Conservation (phyloP, 2,329 filamentous ascomycete species). For the Epichloe coenophiala region DNA sequence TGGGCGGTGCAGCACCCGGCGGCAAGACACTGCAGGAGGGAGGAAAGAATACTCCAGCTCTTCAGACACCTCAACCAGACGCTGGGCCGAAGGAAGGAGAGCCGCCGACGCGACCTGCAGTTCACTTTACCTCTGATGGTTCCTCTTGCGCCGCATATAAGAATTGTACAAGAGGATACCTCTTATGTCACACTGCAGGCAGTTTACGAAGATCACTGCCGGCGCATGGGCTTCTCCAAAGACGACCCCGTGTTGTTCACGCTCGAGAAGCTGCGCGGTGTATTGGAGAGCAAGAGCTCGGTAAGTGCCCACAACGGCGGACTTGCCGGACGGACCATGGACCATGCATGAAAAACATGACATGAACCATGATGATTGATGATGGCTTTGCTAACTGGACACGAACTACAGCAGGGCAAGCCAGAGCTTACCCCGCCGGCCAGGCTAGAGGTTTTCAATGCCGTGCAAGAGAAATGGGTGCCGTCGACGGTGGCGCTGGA, state of each 20-base stretch:
- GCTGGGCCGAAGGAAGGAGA: slow-evolving; percentile 86
- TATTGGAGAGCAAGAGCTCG: slow-evolving; percentile 54
- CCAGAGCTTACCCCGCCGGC: slow-evolving; percentile 58
- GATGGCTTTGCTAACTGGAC: not conserved
- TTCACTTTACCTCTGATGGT: slow-evolving; percentile 96
- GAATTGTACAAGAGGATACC: slow-evolving; percentile 88
- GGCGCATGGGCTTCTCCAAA: slow-evolving; percentile 74
- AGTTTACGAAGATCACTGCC: slow-evolving; percentile 92
- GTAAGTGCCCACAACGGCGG: slow-evolving; percentile 26
- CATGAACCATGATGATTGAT: not conserved
- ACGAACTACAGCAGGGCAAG: slow-evolving; percentile 36
- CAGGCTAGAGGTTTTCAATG: slow-evolving; percentile 80
- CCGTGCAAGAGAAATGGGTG: slow-evolving; percentile 90
- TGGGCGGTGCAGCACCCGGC: slow-evolving; percentile 96
- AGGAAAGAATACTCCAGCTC: slow-evolving; percentile 88
- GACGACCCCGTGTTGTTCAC: slow-evolving; percentile 92
- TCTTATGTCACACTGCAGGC: slow-evolving; percentile 91
- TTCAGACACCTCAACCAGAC: slow-evolving; percentile 97
- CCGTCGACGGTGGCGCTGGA: slow-evolving; percentile 69
- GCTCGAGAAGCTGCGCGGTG: slow-evolving; percentile 78
- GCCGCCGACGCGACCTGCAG: slow-evolving; percentile 79
- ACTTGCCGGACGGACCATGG: too few species aligned
- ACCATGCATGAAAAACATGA: too few species aligned
- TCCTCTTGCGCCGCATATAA: slow-evolving; percentile 84
- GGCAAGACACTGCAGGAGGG: slow-evolving; percentile 77